These are phyloP conservation scores for Beauveria caledonica DNA, from an alignment of 2,329 filamentous ascomycete species.

Conservation along the genomic window DNA sequence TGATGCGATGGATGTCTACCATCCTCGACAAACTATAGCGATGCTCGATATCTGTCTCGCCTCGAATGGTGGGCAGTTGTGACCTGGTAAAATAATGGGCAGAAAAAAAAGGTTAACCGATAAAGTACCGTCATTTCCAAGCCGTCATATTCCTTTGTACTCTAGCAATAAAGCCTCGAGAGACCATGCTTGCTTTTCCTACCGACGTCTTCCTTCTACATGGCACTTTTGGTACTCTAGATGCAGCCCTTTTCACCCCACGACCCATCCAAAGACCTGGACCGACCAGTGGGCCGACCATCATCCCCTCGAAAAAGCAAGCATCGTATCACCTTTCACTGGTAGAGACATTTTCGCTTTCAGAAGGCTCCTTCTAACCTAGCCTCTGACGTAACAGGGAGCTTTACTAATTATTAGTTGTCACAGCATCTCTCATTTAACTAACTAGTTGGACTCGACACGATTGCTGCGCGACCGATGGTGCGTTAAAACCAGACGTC, in stretches of 20 bases:
- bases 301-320: slow-evolving; percentile 10
- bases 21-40: neutral
- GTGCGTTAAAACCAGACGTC: neutral
- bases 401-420: neutral
- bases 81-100: neutral
- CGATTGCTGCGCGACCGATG: too few relatives aligned
- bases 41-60: neutral
- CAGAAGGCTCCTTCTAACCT: neutral
- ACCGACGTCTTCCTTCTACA: neutral
- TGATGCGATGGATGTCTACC: neutral
- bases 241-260: neutral
- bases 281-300: neutral
- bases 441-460: neutral
- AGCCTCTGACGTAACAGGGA: neutral
- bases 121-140: neutral
- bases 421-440: neutral
- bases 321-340: neutral
- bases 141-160: slow-evolving; percentile 2
- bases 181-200: slow-evolving; percentile 3
- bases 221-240: neutral
- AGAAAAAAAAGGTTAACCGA: neutral
- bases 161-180: neutral
- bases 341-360: neutral
- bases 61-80: neutral
- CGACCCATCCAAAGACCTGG: neutral